Evolutionary conservation across 306 rosid genomes (phyloP).

Genomic region (Glycyrrhiza uralensis): DNA sequence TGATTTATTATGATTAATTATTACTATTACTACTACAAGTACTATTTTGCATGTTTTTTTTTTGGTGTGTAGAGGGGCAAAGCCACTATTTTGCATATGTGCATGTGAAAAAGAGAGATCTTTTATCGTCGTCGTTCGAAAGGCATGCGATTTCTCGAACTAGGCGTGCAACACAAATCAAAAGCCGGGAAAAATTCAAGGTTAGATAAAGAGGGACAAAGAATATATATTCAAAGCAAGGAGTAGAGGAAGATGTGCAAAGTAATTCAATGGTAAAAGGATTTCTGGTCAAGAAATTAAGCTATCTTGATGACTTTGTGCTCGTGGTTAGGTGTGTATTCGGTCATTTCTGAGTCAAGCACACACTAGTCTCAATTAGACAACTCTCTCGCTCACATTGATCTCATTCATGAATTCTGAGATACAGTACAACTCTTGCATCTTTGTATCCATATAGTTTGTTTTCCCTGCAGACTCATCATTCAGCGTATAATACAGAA

Average conservation of each 20-base stretch:
- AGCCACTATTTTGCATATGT: too few relatives aligned
- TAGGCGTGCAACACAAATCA: not conserved
- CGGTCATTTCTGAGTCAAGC: too few relatives aligned
- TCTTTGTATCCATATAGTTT: not conserved
- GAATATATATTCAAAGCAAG: constrained; percentile 3
- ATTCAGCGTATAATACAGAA: not conserved
- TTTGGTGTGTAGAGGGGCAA: too few relatives aligned
- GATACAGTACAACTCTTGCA: not conserved
- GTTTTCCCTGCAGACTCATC: not conserved
- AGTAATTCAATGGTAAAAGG: not conserved
- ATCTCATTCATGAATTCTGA: not conserved
- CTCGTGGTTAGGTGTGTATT: not conserved
- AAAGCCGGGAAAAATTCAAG: not conserved
- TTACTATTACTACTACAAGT: too few relatives aligned
- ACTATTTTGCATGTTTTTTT: too few relatives aligned
- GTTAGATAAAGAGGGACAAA: not conserved
- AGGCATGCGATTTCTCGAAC: not conserved
- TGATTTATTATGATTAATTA: too few relatives aligned
- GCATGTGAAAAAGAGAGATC: not conserved
- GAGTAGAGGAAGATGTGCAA: not conserved
- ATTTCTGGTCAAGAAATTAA: not conserved
- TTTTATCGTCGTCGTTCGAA: not conserved
- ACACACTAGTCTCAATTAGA: not conserved
- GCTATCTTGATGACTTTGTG: not conserved
- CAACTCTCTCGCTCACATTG: not conserved